Evolutionary conservation across 257 asterid genomes (phyloP), one percentile per base, ranked within the genome.

Genomic region (Plectranthus barbatus): DNA sequence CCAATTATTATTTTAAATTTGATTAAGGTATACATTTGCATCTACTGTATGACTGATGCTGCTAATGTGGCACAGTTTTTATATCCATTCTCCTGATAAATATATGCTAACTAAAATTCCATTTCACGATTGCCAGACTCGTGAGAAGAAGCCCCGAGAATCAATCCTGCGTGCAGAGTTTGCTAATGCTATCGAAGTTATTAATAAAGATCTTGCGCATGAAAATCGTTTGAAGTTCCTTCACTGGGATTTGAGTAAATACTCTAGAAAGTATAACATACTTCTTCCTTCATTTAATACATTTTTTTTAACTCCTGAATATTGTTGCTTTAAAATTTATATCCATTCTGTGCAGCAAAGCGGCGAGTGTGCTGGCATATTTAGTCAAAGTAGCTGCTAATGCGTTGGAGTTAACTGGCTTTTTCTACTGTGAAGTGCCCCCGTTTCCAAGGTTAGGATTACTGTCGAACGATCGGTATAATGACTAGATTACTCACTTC

Each of bases 121-220:
- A 11, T 48, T 54, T 59, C 33, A 41, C 13, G 49, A 42, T 62
- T 61, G 31, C 58, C 74, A 93, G 99, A 78, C 88, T 20, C 94
- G 80, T 55, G 99, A 93, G 84, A 90, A 90, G 92, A 87, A 81
- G 82, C 97, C 96, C 36, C 79, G 99, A 58, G 99, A 93, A 77
- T 82, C 97, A 26, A 80, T 85, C 79, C 84, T 93, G 56, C 88
- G 91, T 65, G 65, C 81, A 33, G 96, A 86, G 78, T 93, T 93
- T 68, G 90, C 83, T 59, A 78, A 74, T 82, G 99, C 99, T 45
- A 90, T 93, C 73, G 88, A 79, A 67, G 68, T 71, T 58, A 79
- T 93, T 52, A 93, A 93, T 75, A 82, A 65, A 76, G 88, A 82
- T 78, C 83, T 87, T 11, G 26, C 83, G 1, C 79, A 39, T 80